Conservation (phyloP, 331 rosid species). For the Phaseolus coccineus region DNA sequence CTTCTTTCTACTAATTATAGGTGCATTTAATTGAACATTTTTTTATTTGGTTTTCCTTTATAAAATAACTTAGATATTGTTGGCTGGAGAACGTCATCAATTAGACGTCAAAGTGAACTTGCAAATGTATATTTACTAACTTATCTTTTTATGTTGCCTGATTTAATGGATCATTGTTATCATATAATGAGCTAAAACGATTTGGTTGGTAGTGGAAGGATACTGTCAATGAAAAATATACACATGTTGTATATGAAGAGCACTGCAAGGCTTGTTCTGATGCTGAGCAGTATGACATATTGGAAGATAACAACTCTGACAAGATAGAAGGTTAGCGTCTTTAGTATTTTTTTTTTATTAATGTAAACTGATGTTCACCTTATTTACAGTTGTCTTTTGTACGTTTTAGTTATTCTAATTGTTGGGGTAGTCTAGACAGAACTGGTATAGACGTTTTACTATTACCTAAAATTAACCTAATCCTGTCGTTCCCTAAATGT, state of each 20-base stretch:
- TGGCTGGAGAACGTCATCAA: conserved; percentile 98
- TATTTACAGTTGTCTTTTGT: neutral
- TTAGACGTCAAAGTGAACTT: conserved; percentile 79
- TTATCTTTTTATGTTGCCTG: conserved; percentile 31
- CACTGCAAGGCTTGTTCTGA: conserved; percentile 83
- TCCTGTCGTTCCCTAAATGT: conserved; percentile 11
- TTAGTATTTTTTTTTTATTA: neutral
- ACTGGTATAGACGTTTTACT: too few relatives aligned
- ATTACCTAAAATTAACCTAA: neutral
- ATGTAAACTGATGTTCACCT: conserved; percentile 18
- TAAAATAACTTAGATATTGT: conserved; percentile 69
- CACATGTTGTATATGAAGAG: conserved; percentile 92
- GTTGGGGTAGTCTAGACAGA: too few relatives aligned
- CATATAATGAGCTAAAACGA: conserved; percentile 15
- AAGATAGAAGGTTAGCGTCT: conserved; percentile 80
- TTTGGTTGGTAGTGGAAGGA: conserved; percentile 80
- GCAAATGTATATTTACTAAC: conserved; percentile 72
- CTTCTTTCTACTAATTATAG: conserved; percentile 11
- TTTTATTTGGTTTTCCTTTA: conserved; percentile 53
- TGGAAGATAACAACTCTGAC: conserved; percentile 54
- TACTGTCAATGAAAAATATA: conserved; percentile 78
- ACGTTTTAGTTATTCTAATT: neutral
- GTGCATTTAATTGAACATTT: conserved; percentile 11
- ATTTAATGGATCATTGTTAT: conserved; percentile 25
- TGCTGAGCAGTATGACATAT: conserved; percentile 65